A percentile compares a stretch with the other conserved stretches of the same genome.
These are phyloP conservation scores for Dioscorea alata DNA, from an alignment of 106 monocot species.

Conservation along the genomic window DNA sequence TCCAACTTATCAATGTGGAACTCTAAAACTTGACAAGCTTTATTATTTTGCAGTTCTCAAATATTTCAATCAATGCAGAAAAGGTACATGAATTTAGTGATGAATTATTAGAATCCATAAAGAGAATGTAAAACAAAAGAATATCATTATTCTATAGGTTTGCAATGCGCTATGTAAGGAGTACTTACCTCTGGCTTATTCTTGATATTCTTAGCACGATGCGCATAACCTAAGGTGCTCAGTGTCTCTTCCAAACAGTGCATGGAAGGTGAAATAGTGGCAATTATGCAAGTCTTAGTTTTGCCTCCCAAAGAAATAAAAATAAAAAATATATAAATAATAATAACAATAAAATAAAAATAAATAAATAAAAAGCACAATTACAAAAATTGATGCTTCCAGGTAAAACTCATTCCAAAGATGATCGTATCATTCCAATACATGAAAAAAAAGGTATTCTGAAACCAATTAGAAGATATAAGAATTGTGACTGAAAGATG, in stretches of 20 bases:
- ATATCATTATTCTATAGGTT: too few species aligned
- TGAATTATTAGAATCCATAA: neutral
- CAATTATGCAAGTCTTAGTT: conserved; percentile 99
- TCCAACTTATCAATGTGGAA: neutral
- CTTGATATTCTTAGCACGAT: too few species aligned
- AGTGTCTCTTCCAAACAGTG: conserved; percentile 96
- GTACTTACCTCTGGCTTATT: too few species aligned
- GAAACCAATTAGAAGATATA: too few species aligned
- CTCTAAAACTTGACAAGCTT: neutral
- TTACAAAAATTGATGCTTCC: too few species aligned
- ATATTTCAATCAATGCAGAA: neutral
- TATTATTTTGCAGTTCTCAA: neutral
- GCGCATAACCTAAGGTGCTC: conserved; percentile 86
- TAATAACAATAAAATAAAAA: too few species aligned
- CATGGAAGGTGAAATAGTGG: conserved; percentile 87
- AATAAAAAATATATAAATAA: too few species aligned
- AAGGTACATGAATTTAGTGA: neutral
- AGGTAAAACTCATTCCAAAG: too few species aligned
- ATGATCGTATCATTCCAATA: too few species aligned
- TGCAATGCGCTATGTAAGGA: neutral
- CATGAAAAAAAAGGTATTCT: too few species aligned
- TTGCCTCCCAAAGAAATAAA: conserved; percentile 95
- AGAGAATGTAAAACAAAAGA: neutral
- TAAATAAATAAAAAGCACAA: too few species aligned
- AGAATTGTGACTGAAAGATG: too few species aligned